Conservation (phyloP, 2,329 filamentous ascomycete species). For the Calonectria multiphialidica region DNA sequence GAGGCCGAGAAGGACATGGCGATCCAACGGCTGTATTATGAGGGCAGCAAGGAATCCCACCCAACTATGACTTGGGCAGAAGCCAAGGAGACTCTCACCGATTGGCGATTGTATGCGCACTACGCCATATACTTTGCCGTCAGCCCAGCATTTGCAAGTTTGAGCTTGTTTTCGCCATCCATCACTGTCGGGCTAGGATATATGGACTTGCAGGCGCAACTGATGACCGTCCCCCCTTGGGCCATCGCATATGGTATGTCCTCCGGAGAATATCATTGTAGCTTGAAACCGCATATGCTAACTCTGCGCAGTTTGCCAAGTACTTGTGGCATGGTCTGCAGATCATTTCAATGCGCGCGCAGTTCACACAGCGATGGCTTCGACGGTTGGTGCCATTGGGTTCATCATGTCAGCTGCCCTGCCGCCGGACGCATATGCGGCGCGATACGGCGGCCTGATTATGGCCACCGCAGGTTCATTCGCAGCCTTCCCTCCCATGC, state of each 20-base stretch:
- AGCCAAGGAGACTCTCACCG: conserved; percentile 76
- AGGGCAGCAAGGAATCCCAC: conserved; percentile 69
- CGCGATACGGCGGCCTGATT: conserved; percentile 78
- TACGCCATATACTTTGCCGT: conserved; percentile 68
- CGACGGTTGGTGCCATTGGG: conserved; percentile 58
- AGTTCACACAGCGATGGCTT: conserved; percentile 56
- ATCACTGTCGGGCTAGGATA: conserved; percentile 68
- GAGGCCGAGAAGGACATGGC: conserved; percentile 70
- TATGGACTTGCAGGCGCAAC: conserved; percentile 66
- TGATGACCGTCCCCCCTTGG: conserved; percentile 77
- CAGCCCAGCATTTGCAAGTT: conserved; percentile 67
- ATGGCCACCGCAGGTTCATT: conserved; percentile 76
- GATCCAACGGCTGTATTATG: conserved; percentile 55
- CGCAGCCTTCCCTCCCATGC: conserved; percentile 75
- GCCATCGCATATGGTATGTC: conserved; percentile 66
- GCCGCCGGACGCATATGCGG: conserved; percentile 68
- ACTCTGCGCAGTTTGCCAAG: conserved; percentile 50
- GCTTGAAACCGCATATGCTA: background rate
- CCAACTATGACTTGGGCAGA: conserved; percentile 74
- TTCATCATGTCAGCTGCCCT: conserved; percentile 74
- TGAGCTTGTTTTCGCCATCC: conserved; percentile 72
- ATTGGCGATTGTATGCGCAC: conserved; percentile 76
- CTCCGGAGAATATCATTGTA: no score
- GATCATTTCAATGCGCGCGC: conserved; percentile 71
- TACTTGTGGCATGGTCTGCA: conserved; percentile 67